phyloP scores from a whole-genome alignment of 2,329 filamentous ascomycete species.

The Periconia sp. region DNA sequence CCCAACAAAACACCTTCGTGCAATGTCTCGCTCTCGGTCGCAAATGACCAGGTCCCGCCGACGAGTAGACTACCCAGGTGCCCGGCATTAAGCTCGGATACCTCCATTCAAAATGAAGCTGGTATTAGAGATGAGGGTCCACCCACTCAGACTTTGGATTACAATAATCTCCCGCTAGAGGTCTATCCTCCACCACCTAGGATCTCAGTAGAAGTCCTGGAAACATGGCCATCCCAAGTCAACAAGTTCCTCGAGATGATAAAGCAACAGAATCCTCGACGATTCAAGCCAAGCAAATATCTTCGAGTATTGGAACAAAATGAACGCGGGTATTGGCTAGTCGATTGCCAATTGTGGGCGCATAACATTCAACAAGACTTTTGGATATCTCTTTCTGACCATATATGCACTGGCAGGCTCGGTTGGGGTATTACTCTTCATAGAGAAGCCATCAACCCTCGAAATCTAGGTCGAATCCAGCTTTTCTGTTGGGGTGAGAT shows the following conservation, averaged over 20 bases:
- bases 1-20: no score
- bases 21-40: no score
- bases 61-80: no score
- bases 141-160: constrained; percentile 23
- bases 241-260: constrained; percentile 30
- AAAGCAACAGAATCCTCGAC: constrained; percentile 33
- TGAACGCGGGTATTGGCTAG: constrained; percentile 80
- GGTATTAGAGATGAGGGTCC: no score
- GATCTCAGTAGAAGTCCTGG: constrained; percentile 23
- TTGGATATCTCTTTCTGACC: constrained; percentile 68
- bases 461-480: constrained; percentile 55
- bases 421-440: constrained; percentile 71
- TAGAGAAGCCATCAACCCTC: constrained; percentile 38
- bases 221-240: constrained; percentile 33
- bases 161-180: constrained; percentile 26
- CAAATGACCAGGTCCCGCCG: no score
- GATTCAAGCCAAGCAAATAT: constrained; percentile 45
- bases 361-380: constrained; percentile 56
- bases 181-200: constrained; percentile 32
- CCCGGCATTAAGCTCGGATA: no score
- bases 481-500: constrained; percentile 82
- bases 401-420: constrained; percentile 63
- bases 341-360: constrained; percentile 66
- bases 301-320: constrained; percentile 59
- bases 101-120: no score